Evolutionary conservation across 2,329 filamentous ascomycete species (phyloP), one percentile per base, ranked within the genome.

Genomic region (Colletotrichum kahawae): DNA sequence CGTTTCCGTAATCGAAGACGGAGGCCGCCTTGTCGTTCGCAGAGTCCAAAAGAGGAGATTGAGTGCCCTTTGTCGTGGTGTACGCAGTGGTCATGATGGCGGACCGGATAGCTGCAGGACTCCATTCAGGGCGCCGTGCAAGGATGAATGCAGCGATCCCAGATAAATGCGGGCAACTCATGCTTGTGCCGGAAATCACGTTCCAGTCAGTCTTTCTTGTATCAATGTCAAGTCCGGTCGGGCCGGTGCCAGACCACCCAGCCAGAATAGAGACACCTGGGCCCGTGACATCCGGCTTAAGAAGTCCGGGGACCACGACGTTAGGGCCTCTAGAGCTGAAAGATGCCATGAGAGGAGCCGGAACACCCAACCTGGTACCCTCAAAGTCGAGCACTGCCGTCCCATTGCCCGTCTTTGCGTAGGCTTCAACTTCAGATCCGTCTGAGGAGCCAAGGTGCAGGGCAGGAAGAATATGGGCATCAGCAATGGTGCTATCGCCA

Each of bases 141-240:
- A 76, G 71, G 43, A 77, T 63, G 29, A 65, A 77, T 9, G 75
- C 51, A 6, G 71, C 76, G 2, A 76, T 36, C 14, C 76, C 76
- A 34, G 67, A 71, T 38, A 77, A n/a, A 67, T 77, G 76, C n/a
- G 74, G 74, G 29, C 74, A 76, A 2, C 74, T 70, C 76, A 77
- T 77, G 16, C 70, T 75, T 5, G 76, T 77, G 7, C 76, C 76
- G 2, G 76, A 77, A 38, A 75, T 65, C 59, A 77, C 14, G 54
- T 77, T 77, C 67, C 62, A 75, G 9, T 69, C 34, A 5, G 70
- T 56, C 9, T 27, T 67, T 60, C 74, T 67, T 3, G 51, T 34
- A 10, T 77, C 74, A 4, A 18, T 31, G 5, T 21, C 59, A n/a
- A 71, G 21, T 7, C 36, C 54, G 12, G 59, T 67, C 9, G 71